phyloP scores from a whole-genome alignment of 2,329 filamentous ascomycete genomes.

The Aspergillus sp. region DNA sequence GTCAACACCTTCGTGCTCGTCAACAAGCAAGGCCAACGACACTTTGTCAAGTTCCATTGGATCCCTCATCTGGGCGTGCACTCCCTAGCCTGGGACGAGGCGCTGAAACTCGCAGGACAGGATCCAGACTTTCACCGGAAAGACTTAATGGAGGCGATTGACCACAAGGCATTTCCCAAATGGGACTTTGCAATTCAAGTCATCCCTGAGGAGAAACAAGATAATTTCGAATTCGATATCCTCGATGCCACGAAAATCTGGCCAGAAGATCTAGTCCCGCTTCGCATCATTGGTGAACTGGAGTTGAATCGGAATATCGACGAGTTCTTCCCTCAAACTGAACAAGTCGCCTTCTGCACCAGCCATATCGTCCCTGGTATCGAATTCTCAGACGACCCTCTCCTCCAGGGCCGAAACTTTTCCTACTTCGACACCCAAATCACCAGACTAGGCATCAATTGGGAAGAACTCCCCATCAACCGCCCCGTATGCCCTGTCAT shows the following conservation, averaged over 20 bases:
- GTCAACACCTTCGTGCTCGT: constrained; percentile 31
- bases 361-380: constrained; percentile 74
- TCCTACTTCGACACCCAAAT: constrained; percentile 55
- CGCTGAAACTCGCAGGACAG: constrained; percentile 67
- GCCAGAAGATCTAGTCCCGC: constrained; percentile 72
- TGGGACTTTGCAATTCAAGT: constrained; percentile 83
- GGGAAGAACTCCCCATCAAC: constrained; percentile 74
- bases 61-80: constrained; percentile 30
- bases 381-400: constrained; percentile 70
- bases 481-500: constrained; percentile 68
- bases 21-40: constrained; percentile 28
- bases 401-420: constrained; percentile 69
- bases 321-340: constrained; percentile 77
- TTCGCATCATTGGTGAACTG: constrained; percentile 73
- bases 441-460: constrained; percentile 68
- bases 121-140: constrained; percentile 80
- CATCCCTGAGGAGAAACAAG: constrained; percentile 64
- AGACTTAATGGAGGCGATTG: constrained; percentile 70
- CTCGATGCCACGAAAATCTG: constrained; percentile 82
- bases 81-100: constrained; percentile 56
- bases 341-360: constrained; percentile 80
- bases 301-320: constrained; percentile 76
- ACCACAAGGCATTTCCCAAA: constrained; percentile 65
- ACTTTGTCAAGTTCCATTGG: constrained; percentile 33
- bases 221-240: constrained; percentile 81